phyloP scores from a whole-genome alignment of 768 basidiomycete species.

The Lanmaoa pseudosensibilis region DNA sequence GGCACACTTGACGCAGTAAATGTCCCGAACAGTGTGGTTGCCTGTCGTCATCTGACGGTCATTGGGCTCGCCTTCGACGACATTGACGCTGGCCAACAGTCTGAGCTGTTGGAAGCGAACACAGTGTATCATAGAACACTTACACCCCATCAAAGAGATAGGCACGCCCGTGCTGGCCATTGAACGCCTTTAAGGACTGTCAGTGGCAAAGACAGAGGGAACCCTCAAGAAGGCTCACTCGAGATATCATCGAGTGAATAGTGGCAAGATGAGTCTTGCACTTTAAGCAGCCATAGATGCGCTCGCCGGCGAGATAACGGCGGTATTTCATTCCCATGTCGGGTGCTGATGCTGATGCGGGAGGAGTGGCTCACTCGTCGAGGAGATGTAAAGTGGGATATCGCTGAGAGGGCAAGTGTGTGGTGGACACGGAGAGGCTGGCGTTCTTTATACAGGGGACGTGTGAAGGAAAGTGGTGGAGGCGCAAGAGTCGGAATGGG shows the following conservation, averaged over 20 bases:
- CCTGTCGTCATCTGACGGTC: constrained; percentile 98
- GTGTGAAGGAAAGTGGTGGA: constrained; percentile 28
- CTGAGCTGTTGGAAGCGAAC: constrained; percentile 12
- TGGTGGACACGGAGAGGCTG: not conserved
- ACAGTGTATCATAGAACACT: constrained; percentile 35
- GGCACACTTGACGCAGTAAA: constrained; percentile 89
- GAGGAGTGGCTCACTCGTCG: not conserved
- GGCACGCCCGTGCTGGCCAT: constrained; percentile 93
- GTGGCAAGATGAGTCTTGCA: constrained; percentile 93
- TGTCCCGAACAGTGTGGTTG: constrained; percentile 93
- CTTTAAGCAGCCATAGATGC: constrained; percentile 83
- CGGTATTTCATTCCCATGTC: constrained; percentile 89
- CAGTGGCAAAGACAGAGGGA: constrained; percentile 9
- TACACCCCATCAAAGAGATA: constrained; percentile 94
- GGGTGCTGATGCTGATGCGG: not conserved
- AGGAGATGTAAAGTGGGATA: not conserved
- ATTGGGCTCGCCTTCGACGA: constrained; percentile 83
- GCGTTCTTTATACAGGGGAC: constrained; percentile 30
- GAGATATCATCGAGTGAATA: constrained; percentile 86
- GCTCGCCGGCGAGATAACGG: constrained; percentile 79
- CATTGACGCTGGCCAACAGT: constrained; percentile 69
- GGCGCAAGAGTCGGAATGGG: constrained; percentile 11
- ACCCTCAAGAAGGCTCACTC: constrained; percentile 48
- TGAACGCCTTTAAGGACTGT: constrained; percentile 72
- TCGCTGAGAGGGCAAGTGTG: constrained; percentile 2